Evolutionary conservation across 1,284 basidiomycete species (phyloP), one percentile per base, ranked within the genome.

Genomic region (Rhizoctonia solani): DNA sequence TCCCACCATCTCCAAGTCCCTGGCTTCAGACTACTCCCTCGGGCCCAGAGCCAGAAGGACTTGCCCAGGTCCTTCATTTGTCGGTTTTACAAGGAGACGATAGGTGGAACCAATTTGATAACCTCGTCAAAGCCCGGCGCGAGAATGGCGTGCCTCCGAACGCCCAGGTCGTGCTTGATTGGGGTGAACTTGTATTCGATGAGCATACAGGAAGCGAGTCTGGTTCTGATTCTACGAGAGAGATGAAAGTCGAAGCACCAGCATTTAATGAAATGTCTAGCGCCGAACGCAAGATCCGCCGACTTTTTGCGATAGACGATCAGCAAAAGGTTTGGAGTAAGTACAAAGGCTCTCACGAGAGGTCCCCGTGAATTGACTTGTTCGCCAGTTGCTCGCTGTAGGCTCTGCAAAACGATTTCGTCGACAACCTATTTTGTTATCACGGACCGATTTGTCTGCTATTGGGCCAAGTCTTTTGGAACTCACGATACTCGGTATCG

Each of bases 401-500:
- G 69, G 50, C 23, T 50, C 80, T 11, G 77, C 78, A 23, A 77
- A 50, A 76, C 74, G 16, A 74, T 81, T 2, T 75, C 74, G 8
- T 79, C 77, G 2, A 70, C 75, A 9, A 83, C 83, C 4, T 79
- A 79, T 63, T 78, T 85, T 50, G 80, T 81, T 32, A 74, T 84
- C 16, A 78, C 80, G 1, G 72, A 74, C 1, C 74, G 77, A 46
- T 79, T 77, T 69, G 70, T 85, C 32, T 79, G 68, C 66, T 69
- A 83, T 74, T 84, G 82, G 83, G 79, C 79, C 69, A 82, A 81
- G 70, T 79, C 77, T 44, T 73, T 81, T 23, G 75, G 79, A 4
- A 74, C 78, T 56, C 69, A 73, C n/a, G 78, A 82, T 69, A 73
- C 78, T 29, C 76, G 79, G 70, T 85, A 86, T 71, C 85, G 86